Conservation (phyloP, 225 moss, liverwort and hornwort species). For the Sphagnum tenellum region DNA sequence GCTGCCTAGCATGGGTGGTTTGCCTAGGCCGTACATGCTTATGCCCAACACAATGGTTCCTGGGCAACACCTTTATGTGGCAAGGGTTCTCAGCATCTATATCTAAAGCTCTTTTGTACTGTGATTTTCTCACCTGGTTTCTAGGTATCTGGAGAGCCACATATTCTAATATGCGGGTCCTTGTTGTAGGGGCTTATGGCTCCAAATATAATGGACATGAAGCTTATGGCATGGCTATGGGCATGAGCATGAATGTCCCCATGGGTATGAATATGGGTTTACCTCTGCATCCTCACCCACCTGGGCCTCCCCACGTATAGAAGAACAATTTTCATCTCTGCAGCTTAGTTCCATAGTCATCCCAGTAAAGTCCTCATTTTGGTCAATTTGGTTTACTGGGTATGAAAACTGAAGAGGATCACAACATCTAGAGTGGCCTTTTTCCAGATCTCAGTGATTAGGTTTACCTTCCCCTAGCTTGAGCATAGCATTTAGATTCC, state of each 20-base stretch:
- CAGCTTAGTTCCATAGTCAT: too few species aligned
- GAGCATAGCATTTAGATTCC: too few species aligned
- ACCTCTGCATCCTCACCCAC: constrained; percentile 40
- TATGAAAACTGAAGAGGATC: too few species aligned
- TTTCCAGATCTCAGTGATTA: too few species aligned
- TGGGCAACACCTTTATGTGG: constrained; percentile 29
- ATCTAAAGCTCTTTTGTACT: neutral
- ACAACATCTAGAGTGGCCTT: too few species aligned
- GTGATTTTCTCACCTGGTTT: neutral
- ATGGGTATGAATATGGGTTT: constrained; percentile 52
- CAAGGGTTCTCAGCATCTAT: neutral
- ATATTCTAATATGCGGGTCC: neutral
- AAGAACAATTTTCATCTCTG: too few species aligned
- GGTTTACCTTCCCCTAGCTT: too few species aligned
- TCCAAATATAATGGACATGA: constrained; percentile 58
- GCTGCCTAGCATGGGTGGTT: constrained; percentile 20
- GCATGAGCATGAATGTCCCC: constrained; percentile 44
- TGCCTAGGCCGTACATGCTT: constrained; percentile 39
- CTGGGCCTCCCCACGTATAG: constrained; percentile 19
- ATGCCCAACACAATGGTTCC: constrained; percentile 48
- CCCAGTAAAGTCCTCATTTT: too few species aligned
- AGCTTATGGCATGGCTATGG: constrained; percentile 44
- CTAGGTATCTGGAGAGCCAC: neutral
- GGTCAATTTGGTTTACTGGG: too few species aligned
- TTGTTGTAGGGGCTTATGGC: constrained; percentile 65